Base-by-base conservation (phyloP, 768 basidiomycete species). In the Russula emetica region DNA sequence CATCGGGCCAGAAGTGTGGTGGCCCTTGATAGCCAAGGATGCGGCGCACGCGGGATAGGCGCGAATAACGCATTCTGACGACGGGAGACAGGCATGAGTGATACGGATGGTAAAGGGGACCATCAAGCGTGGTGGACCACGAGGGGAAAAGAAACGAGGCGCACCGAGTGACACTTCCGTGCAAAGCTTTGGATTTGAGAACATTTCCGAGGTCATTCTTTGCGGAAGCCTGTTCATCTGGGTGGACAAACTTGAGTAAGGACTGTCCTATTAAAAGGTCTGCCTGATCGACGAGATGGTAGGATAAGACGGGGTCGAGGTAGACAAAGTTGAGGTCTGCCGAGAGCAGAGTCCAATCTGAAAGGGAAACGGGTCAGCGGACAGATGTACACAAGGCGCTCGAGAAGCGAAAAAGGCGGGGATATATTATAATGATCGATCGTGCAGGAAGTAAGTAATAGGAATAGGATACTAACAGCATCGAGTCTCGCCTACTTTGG, bases 291-390 rank as follows among this genome's bases (percentile, higher is more conserved):
- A 80, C 83, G 69, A 94, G 85, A 73, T 94, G 91, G 71, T 67
- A 73, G 16, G 83, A 79, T 66, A 93, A 80, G 60, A 90, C 85
- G 64, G 92, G 92, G 77, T 93, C 92, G 67, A 92, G 80, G 75
- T 90, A 92, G 65, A 93, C 83, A 75, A 92, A 92, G 56, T 82
- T 77, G 55, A 94, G 82, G 72, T 87, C 82, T 53, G 86, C 73
- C n/a, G 86, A 85, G 70, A 94, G 80, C 66, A 94, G 77, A 30
- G 89, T 77, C 92, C 92, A 94, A 77, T 92, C 90, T 92, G 74
- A 71, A 69, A 67, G 50, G 67, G 58, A 40, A 70, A 42, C 66
- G 66, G 50, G 60, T 67, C 68, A 64, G 62, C 58, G 60, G 63
- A 69, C 9, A 9, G 64, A 55, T 28, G 62, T 66, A 68, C 61